phyloP scores from a whole-genome alignment of 495 filamentous ascomycete genomes.

The Penicillium robsamsonii region DNA sequence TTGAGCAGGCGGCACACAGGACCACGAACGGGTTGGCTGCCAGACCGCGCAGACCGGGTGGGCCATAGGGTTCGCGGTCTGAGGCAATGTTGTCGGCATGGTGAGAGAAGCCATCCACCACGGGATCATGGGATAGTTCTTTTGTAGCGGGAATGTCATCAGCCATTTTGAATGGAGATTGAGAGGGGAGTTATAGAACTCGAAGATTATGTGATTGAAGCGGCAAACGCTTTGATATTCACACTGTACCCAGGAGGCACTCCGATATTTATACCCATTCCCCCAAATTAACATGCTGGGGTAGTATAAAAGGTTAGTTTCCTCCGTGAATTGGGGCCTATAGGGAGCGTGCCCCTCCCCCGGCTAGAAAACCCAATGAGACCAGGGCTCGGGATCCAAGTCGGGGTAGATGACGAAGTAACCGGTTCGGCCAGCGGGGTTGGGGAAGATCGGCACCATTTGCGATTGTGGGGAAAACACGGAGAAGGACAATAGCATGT shows the following conservation, averaged over 20 bases:
- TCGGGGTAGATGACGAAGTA: background rate
- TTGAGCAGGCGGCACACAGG: constrained; percentile 53
- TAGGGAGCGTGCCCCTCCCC: background rate
- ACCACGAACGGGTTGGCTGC: constrained; percentile 50
- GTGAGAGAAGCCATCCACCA: constrained; percentile 36
- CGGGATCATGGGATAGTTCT: constrained; percentile 18
- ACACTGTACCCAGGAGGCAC: background rate
- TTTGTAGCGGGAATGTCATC: constrained; percentile 16
- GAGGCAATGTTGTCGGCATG: constrained; percentile 42
- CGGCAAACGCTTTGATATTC: background rate
- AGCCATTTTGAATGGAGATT: constrained; percentile 13
- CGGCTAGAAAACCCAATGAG: background rate
- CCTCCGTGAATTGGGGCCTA: background rate
- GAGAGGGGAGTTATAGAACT: background rate
- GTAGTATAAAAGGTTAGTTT: background rate
- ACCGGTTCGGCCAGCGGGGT: background rate
- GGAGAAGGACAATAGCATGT: background rate
- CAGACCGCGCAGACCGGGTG: constrained; percentile 47
- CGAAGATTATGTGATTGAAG: background rate
- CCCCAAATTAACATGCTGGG: background rate
- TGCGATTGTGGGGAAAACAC: constrained; percentile 1
- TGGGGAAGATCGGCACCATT: constrained; percentile 9
- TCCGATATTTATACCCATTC: constrained; percentile 1
- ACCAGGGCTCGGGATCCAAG: background rate
- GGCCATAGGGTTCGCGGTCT: constrained; percentile 46